Evolutionary conservation across 257 asterid genomes (phyloP).

Genomic region (Solanum appendiculatum): DNA sequence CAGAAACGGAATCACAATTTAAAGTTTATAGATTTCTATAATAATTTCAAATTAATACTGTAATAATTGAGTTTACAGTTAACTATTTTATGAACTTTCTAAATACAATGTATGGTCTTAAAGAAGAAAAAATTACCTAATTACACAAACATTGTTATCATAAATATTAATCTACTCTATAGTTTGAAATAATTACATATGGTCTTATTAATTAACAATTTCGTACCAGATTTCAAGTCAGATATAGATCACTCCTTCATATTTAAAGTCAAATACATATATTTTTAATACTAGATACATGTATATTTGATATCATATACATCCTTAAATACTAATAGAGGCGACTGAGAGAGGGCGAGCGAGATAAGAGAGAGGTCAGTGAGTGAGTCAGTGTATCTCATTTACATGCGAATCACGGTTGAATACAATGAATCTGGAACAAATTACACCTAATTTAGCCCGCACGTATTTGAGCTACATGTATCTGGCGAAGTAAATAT

Average conservation of each 20-base stretch:
- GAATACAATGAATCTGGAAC: too few relatives aligned
- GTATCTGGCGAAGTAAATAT: too few relatives aligned
- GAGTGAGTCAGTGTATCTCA: background rate
- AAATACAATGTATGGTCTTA: background rate
- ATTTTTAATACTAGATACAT: background rate
- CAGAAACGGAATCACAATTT: background rate
- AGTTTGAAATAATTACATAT: background rate
- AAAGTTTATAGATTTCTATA: background rate
- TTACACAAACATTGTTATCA: too few relatives aligned
- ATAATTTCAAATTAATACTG: background rate
- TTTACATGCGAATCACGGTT: too few relatives aligned
- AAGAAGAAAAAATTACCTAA: background rate
- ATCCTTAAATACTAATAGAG: background rate
- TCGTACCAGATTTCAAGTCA: background rate
- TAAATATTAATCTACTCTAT: background rate
- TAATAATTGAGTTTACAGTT: background rate
- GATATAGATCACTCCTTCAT: too few relatives aligned
- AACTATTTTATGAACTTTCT: background rate
- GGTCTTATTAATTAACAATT: background rate
- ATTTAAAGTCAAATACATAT: too few relatives aligned
- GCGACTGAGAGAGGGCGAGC: background rate
- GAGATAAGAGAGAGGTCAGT: background rate
- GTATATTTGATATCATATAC: background rate
- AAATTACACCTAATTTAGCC: too few relatives aligned
- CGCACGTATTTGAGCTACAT: too few relatives aligned